Base-by-base conservation (phyloP, 805 yeast species). In the Candida succiphila region DNA sequence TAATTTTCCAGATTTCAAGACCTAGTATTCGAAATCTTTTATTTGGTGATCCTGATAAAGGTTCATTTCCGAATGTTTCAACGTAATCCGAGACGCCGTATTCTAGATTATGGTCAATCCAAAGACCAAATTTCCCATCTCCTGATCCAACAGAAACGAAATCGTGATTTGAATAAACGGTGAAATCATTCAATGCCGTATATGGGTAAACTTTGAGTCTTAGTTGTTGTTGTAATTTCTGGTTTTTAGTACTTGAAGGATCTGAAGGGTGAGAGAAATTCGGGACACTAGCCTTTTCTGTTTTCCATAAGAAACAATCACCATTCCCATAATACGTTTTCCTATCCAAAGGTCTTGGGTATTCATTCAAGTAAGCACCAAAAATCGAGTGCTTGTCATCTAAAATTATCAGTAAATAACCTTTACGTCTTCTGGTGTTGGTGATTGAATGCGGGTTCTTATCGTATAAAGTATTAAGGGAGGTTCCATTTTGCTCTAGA, bases 401-500 rank as follows among this genome's bases (percentile, higher is more conserved):
- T 50, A 68, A 68, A 5, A 92, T 64, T 3, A 81, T 70, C 36
- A 92, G 42, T 1, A 92, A 70, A 48, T 83, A 89, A 1, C 96
- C 96, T 44, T 49, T 42, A 35, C 60, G 39, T 35, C 54, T 32
- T 40, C 39, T 21, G 33, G 48, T 31, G 8, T 52, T 61, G 0
- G 81, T 80, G 30, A 60, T 60, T 30, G 65, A 61, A 13, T 69
- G 60, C n/a, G n/a, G n/a, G n/a, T n/a, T n/a, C n/a, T n/a, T n/a
- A n/a, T n/a, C n/a, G 51, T 88, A 89, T 14, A 92, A 56, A 1
- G 97, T 87, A 37, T 71, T 75, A 34, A 89, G 54, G 0, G 95
- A 83, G 0, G 94, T 78, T 0, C 98, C 98, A 52, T 87, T 84
- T 54, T 86, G 96, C 44, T 88, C 96, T 39, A 85, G 57, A n/a